Evolutionary conservation across 129 eudicot genomes (phyloP).

Genomic region (Flaveria bidentis): DNA sequence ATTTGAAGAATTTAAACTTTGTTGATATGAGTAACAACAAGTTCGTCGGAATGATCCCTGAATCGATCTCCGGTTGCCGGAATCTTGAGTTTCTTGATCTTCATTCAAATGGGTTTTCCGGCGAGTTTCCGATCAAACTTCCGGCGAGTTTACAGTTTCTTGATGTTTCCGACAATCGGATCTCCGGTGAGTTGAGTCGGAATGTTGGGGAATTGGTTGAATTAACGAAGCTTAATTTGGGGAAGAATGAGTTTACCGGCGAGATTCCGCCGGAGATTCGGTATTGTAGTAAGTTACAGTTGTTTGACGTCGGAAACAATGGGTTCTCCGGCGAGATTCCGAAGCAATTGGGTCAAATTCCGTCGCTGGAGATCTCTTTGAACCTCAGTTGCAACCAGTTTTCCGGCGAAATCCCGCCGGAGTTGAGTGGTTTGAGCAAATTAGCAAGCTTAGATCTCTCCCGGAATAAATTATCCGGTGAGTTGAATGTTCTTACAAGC

Average conservation of each 20-base stretch:
- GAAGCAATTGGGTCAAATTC: conserved; percentile 74
- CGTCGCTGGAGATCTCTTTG: conserved; percentile 84
- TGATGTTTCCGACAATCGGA: conserved; percentile 75
- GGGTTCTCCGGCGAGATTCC: conserved; percentile 77
- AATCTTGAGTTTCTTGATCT: conserved; percentile 92
- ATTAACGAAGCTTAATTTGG: conserved; percentile 70
- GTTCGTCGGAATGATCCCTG: conserved; percentile 70
- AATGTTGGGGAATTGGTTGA: conserved; percentile 60
- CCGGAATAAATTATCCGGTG: conserved; percentile 69
- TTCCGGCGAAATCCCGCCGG: conserved; percentile 68
- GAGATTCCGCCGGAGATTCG: conserved; percentile 69
- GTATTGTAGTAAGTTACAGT: conserved; percentile 68
- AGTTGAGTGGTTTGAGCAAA: conserved; percentile 67
- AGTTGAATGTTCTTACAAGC: conserved; percentile 47
- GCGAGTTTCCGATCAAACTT: conserved; percentile 61
- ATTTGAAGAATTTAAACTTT: conserved; percentile 63
- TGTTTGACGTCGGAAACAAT: conserved; percentile 80
- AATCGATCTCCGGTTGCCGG: conserved; percentile 63
- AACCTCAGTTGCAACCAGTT: conserved; percentile 82
- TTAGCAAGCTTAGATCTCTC: conserved; percentile 77
- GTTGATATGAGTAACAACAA: conserved; percentile 72
- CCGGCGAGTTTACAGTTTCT: conserved; percentile 74
- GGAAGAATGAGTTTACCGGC: conserved; percentile 72
- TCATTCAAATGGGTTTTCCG: conserved; percentile 66
- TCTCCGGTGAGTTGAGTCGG: conserved; percentile 56